A percentile compares a stretch with the other conserved stretches of the same genome.
These are phyloP conservation scores for Aquilaria agallochum DNA, from an alignment of 441 rosid genomes.

Conservation along the genomic window DNA sequence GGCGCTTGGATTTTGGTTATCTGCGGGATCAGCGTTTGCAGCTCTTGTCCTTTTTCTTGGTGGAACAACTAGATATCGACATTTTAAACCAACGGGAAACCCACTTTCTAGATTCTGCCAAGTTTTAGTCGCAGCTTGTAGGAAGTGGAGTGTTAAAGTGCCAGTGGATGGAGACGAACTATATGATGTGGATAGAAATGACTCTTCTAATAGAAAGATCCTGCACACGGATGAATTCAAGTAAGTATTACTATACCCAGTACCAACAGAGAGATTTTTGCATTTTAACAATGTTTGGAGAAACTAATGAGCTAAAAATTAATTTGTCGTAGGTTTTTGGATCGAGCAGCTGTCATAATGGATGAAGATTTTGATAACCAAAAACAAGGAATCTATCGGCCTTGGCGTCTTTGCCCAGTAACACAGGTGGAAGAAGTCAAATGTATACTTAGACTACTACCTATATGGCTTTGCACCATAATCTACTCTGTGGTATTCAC, in stretches of 20 bases:
- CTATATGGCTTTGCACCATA: slow-evolving; percentile 98
- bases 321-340: slow-evolving; percentile 63
- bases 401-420: slow-evolving; percentile 82
- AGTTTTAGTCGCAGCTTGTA: slow-evolving; percentile 71
- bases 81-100: slow-evolving; percentile 86
- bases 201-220: slow-evolving; percentile 43
- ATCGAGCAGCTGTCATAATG: slow-evolving; percentile 77
- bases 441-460: slow-evolving; percentile 80
- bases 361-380: slow-evolving; percentile 64
- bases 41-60: slow-evolving; percentile 68
- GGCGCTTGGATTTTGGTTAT: slow-evolving; percentile 91
- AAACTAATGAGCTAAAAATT: slow-evolving; percentile 6
- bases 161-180: slow-evolving; percentile 36
- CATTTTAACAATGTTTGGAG: slow-evolving; percentile 1
- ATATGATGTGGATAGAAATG: slow-evolving; percentile 27
- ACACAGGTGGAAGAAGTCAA: slow-evolving; percentile 99
- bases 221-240: slow-evolving; percentile 59
- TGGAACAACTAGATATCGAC: slow-evolving; percentile 71
- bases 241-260: slow-evolving; percentile 26
- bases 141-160: slow-evolving; percentile 49
- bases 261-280: background rate
- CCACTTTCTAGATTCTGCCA: slow-evolving; percentile 82
- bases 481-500: slow-evolving; percentile 94
- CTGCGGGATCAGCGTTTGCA: slow-evolving; percentile 74
- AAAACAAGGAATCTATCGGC: slow-evolving; percentile 47